A percentile compares a stretch with the other conserved stretches of the same genome.
Conservation (phyloP, 1,284 basidiomycete species). For the Cryptococcus sp. region DNA sequence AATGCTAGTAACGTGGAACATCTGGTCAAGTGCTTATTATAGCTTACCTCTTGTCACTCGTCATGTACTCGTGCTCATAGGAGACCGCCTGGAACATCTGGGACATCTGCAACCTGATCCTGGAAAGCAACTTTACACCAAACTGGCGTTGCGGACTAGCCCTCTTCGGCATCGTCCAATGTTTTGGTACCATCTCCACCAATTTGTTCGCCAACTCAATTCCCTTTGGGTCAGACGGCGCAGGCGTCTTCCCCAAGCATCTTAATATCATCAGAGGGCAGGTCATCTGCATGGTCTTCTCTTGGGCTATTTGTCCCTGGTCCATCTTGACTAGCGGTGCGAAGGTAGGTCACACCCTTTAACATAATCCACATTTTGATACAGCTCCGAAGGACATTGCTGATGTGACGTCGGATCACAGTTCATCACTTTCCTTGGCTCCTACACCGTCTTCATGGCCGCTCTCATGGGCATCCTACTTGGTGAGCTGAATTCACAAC, state of each 20-base stretch:
- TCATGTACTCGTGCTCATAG: too few relatives aligned
- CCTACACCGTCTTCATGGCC: constrained; percentile 2
- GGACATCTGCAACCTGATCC: constrained; percentile 34
- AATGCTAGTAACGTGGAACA: too few relatives aligned
- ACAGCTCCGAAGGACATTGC: too few relatives aligned
- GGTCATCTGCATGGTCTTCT: constrained; percentile 31
- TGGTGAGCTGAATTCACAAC: not conserved
- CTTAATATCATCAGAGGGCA: constrained; percentile 49
- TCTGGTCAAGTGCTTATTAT: too few relatives aligned
- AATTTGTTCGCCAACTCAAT: constrained; percentile 48
- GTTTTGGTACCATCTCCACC: constrained; percentile 27
- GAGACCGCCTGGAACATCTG: constrained; percentile 41
- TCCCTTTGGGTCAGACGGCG: constrained; percentile 46
- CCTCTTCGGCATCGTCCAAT: constrained; percentile 9
- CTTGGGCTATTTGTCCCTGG: constrained; percentile 46
- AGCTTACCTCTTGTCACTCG: too few relatives aligned
- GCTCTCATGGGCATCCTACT: not conserved
- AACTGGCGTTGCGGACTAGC: constrained; percentile 6
- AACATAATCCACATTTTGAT: too few relatives aligned
- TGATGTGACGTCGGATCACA: too few relatives aligned
- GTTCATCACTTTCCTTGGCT: constrained; percentile 15
- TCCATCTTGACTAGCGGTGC: constrained; percentile 32
- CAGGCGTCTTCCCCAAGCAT: constrained; percentile 42
- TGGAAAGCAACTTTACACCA: constrained; percentile 27
- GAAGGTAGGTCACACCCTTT: constrained; percentile 10